phyloP scores from a whole-genome alignment of 352 stramenopile genomes.

The Globisporangium acanthophoron region DNA sequence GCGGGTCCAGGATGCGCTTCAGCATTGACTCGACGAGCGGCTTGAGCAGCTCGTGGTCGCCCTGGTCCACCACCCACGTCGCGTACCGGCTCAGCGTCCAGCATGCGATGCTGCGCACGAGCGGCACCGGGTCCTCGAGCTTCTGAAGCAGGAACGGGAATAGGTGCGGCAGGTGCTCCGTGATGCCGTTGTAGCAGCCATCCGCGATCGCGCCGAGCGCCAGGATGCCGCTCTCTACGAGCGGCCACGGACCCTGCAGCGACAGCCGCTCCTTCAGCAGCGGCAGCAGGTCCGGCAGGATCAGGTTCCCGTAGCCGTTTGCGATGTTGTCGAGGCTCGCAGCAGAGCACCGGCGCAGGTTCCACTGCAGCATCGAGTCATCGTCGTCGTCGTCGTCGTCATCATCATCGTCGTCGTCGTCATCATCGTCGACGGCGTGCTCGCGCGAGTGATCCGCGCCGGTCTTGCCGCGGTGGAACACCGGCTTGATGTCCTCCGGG shows the following conservation, averaged over 20 bases:
- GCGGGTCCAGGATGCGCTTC: constrained; percentile 82
- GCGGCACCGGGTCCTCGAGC: constrained; percentile 80
- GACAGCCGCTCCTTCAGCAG: constrained; percentile 88
- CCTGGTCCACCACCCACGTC: constrained; percentile 90
- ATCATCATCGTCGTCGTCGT: constrained; percentile 88
- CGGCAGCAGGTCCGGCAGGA: constrained; percentile 90
- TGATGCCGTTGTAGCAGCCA: constrained; percentile 91
- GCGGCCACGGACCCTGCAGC: constrained; percentile 88
- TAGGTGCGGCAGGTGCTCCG: constrained; percentile 87
- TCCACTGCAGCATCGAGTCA: constrained; percentile 95
- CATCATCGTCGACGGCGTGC: constrained; percentile 35
- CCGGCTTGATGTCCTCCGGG: constrained; percentile 87
- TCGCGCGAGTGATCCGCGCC: constrained; percentile 30
- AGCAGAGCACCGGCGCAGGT: constrained; percentile 92
- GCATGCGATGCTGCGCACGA: constrained; percentile 92
- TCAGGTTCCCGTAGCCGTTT: constrained; percentile 91
- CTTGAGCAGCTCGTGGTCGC: constrained; percentile 78
- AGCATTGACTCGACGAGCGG: constrained; percentile 87
- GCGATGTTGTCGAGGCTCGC: constrained; percentile 94
- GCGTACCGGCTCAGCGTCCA: constrained; percentile 93
- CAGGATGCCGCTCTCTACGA: constrained; percentile 94
- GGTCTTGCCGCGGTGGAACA: constrained; percentile 65
- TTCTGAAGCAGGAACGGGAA: constrained; percentile 95
- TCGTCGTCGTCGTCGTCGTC: constrained; percentile 88
- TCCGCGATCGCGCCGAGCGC: constrained; percentile 94